These are phyloP conservation scores for Phascolomyces articulosus DNA, from an alignment of 371 early-diverging fungal genomes.

Conservation along the genomic window DNA sequence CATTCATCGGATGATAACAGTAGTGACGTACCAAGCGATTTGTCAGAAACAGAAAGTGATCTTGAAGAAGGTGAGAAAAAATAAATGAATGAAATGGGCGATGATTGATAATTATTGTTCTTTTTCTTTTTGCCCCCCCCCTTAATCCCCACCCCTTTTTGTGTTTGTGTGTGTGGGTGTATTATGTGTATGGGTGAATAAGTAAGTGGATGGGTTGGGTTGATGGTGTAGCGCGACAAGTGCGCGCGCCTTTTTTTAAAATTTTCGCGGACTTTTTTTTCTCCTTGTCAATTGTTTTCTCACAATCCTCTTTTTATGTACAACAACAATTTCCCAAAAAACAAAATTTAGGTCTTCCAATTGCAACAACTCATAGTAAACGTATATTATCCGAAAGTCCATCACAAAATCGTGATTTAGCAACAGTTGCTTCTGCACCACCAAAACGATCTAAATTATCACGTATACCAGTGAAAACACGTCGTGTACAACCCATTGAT, in stretches of 20 bases:
- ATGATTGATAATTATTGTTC: not conserved
- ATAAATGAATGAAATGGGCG: conserved; percentile 2
- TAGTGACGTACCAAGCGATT: conserved; percentile 41
- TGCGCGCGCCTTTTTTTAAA: not conserved
- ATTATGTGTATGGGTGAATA: too few species aligned
- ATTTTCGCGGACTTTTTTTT: conserved; percentile 4
- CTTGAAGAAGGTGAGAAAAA: conserved; percentile 28
- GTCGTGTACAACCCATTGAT: conserved; percentile 63
- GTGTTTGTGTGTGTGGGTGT: not conserved
- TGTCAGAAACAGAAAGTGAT: conserved; percentile 29
- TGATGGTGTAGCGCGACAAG: too few species aligned
- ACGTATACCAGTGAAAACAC: conserved; percentile 33
- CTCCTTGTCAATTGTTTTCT: too few species aligned
- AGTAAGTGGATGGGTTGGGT: too few species aligned
- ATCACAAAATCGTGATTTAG: conserved; percentile 13
- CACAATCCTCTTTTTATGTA: not conserved
- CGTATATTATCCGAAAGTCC: conserved; percentile 11
- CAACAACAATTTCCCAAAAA: not conserved
- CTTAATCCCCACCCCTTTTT: too few species aligned
- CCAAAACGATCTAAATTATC: conserved; percentile 48
- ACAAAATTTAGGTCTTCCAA: too few species aligned
- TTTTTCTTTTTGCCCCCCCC: too few species aligned
- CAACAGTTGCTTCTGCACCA: conserved; percentile 53
- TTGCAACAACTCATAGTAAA: conserved; percentile 2
- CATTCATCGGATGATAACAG: conserved; percentile 41